A percentile compares a stretch with the other conserved stretches of the same genome.
These are phyloP conservation scores for Rostrohypoxylon terebratum DNA, from an alignment of 495 filamentous ascomycete genomes.

Conservation along the genomic window DNA sequence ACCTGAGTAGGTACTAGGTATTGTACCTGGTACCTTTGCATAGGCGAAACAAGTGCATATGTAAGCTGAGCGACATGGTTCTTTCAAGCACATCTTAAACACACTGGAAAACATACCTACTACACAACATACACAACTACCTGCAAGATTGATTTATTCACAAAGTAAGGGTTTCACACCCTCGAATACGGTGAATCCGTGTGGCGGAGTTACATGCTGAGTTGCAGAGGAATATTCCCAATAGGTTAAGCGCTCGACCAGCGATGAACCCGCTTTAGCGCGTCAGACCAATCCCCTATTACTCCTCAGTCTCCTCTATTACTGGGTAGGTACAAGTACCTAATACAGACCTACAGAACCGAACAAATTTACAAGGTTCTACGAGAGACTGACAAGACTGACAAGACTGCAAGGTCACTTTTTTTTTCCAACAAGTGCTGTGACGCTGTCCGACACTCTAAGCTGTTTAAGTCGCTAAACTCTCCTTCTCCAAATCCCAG, in stretches of 20 bases:
- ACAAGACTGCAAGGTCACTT: not conserved
- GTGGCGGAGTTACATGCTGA: constrained; percentile 35
- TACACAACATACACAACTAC: too few species aligned
- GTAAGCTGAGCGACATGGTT: constrained; percentile 32
- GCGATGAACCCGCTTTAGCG: constrained; percentile 24
- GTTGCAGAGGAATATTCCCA: constrained; percentile 12
- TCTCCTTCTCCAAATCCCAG: constrained; percentile 5
- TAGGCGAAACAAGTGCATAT: not conserved
- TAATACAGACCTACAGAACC: too few species aligned
- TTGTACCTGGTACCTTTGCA: not conserved
- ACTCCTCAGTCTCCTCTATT: too few species aligned
- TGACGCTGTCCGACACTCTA: constrained; percentile 1
- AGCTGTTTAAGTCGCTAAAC: not conserved
- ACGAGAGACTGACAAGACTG: not conserved
- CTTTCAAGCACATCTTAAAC: not conserved
- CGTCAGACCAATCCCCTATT: constrained; percentile 32
- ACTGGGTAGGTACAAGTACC: too few species aligned
- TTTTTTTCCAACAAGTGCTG: not conserved
- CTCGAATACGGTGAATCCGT: constrained; percentile 34
- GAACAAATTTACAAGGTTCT: not conserved
- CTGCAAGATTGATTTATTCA: constrained; percentile 2
- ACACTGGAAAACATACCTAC: not conserved
- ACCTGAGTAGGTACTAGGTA: not conserved
- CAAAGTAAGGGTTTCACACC: constrained; percentile 27
- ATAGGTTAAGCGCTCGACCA: constrained; percentile 38